Percentiles rank a stretch among this genome's conserved stretches.
phyloP scores from a whole-genome alignment of 148 eudicot genomes.

The Tetragonia tetragonoides region DNA sequence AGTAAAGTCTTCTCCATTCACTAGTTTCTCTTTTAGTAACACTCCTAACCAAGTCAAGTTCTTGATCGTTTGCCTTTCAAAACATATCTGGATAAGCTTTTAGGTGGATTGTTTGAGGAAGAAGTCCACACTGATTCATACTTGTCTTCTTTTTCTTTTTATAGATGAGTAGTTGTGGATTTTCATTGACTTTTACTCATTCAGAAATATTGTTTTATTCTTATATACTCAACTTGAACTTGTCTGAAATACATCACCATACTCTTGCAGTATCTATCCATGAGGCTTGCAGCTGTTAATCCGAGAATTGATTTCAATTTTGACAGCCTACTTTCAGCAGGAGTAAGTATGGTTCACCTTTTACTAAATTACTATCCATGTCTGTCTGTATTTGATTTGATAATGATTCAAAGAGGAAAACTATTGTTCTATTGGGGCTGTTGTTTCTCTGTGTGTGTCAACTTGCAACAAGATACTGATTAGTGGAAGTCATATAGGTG shows the following conservation, averaged over 20 bases:
- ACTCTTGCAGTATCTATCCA: slow-evolving; percentile 71
- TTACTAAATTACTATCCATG: not conserved
- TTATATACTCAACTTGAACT: slow-evolving; percentile 8
- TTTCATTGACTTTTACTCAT: not conserved
- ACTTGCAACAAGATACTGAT: not conserved
- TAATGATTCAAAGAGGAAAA: not conserved
- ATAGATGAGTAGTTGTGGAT: not conserved
- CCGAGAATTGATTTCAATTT: slow-evolving; percentile 83
- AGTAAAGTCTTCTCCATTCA: slow-evolving; percentile 42
- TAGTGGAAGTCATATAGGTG: not conserved
- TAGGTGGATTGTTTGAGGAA: slow-evolving; percentile 3
- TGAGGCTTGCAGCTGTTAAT: slow-evolving; percentile 96
- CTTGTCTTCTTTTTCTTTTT: not conserved
- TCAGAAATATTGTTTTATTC: slow-evolving; percentile 7
- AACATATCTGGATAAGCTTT: not conserved
- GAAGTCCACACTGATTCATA: not conserved
- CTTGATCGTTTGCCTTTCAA: not conserved
- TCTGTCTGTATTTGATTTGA: not conserved
- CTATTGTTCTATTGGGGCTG: not conserved
- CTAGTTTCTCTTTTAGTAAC: not conserved
- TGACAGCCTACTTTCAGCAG: slow-evolving; percentile 68
- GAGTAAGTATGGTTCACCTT: slow-evolving; percentile 44
- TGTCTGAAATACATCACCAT: not conserved
- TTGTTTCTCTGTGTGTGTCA: not conserved
- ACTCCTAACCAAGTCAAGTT: not conserved